Percentiles rank a stretch among this genome's conserved stretches.
Evolutionary conservation across 805 yeast genomes (phyloP).

Genomic region (Naumovozyma dairenensis): DNA sequence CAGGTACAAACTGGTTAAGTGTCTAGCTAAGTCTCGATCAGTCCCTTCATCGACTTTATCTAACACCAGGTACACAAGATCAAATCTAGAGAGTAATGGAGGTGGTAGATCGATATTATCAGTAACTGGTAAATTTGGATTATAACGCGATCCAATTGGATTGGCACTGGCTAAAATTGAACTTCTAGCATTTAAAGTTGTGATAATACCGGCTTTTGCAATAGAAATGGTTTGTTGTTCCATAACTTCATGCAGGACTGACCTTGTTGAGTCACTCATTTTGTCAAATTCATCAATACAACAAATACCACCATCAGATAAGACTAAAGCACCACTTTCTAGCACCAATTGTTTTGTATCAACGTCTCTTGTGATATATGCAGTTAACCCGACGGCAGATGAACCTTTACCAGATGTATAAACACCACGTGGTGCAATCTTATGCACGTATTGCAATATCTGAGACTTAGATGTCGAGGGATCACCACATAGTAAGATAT

Average conservation of each 20-base stretch:
- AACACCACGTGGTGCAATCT: slow-evolving; percentile 95
- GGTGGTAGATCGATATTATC: slow-evolving; percentile 95
- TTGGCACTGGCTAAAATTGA: slow-evolving; percentile 94
- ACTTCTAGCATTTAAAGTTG: slow-evolving; percentile 92
- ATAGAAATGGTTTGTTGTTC: slow-evolving; percentile 97
- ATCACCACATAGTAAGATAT: slow-evolving; percentile 88
- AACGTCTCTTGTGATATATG: slow-evolving; percentile 87
- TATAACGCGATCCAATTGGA: slow-evolving; percentile 91
- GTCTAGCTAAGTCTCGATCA: slow-evolving; percentile 82
- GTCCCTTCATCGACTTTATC: slow-evolving; percentile 83
- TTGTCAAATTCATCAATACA: slow-evolving; percentile 98
- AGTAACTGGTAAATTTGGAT: slow-evolving; percentile 91
- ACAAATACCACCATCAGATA: slow-evolving; percentile 97
- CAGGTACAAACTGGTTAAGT: slow-evolving; percentile 82
- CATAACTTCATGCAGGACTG: slow-evolving; percentile 97
- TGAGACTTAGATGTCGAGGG: slow-evolving; percentile 98
- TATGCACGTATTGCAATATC: slow-evolving; percentile 86
- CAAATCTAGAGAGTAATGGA: slow-evolving; percentile 88
- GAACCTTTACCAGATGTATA: slow-evolving; percentile 98
- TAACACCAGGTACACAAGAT: slow-evolving; percentile 80
- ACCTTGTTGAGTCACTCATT: slow-evolving; percentile 89
- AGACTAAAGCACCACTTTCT: slow-evolving; percentile 91
- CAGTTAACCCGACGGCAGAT: slow-evolving; percentile 97
- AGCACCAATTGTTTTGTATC: slow-evolving; percentile 89
- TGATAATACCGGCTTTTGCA: slow-evolving; percentile 97